Percentiles rank a stretch among this genome's conserved stretches.
phyloP scores from a whole-genome alignment of 2,329 filamentous ascomycete genomes.

The Xylariales sp. region DNA sequence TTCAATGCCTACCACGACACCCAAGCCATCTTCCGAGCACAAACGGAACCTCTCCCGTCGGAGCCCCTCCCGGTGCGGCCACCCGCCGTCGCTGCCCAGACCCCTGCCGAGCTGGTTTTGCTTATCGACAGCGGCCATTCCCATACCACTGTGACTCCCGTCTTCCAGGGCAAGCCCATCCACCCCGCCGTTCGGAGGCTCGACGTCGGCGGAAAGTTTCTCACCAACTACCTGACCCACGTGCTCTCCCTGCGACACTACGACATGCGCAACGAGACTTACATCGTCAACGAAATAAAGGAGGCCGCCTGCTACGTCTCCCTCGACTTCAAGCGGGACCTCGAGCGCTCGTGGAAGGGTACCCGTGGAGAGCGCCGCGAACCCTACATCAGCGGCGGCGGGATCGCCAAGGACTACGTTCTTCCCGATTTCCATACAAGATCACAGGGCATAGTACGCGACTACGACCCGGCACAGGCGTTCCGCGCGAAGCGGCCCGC shows the following conservation, averaged over 20 bases:
- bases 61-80: not conserved
- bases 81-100: constrained; percentile 36
- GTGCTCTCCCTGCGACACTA: constrained; percentile 91
- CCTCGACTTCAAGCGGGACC: constrained; percentile 77
- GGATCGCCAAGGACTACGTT: constrained; percentile 89
- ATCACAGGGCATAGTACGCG: constrained; percentile 75
- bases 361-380: constrained; percentile 69
- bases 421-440: constrained; percentile 80
- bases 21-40: constrained; percentile 74
- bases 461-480: constrained; percentile 77
- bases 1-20: constrained; percentile 87
- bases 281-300: constrained; percentile 96
- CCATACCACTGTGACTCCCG: constrained; percentile 88
- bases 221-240: constrained; percentile 93
- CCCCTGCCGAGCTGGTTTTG: constrained; percentile 83
- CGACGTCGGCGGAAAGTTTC: constrained; percentile 89
- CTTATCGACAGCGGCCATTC: constrained; percentile 94
- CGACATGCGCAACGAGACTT: constrained; percentile 93
- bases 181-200: constrained; percentile 85
- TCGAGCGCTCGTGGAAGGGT: constrained; percentile 88
- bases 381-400: constrained; percentile 61
- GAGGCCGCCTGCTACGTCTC: constrained; percentile 88
- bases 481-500: constrained; percentile 62
- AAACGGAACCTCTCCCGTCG: constrained; percentile 55
- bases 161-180: constrained; percentile 82